Conservation (phyloP, 192 early-diverging fungal genomes). For the Linnemannia schmuckeri region DNA sequence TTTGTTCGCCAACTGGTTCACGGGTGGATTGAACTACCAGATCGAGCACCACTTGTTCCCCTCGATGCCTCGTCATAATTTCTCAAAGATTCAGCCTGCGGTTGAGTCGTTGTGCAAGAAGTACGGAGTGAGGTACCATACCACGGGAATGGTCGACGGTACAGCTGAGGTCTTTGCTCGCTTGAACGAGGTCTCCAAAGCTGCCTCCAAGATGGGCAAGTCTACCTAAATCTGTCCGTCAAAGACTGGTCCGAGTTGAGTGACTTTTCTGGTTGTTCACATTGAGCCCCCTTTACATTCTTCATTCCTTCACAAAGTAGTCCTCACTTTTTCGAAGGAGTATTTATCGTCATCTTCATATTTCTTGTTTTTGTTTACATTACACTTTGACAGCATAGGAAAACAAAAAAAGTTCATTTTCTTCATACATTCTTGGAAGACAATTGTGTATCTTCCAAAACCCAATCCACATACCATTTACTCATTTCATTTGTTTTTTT, state of each 20-base stretch:
- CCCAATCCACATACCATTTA: too few species aligned
- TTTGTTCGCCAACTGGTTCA: slow-evolving; percentile 84
- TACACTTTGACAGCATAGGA: background rate
- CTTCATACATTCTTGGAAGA: too few species aligned
- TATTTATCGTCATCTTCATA: background rate
- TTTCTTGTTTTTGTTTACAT: background rate
- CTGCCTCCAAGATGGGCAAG: slow-evolving; percentile 58
- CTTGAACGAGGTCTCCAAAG: slow-evolving; percentile 60
- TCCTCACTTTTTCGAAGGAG: background rate
- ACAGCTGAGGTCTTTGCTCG: slow-evolving; percentile 72
- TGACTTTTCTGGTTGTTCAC: background rate
- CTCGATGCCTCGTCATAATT: slow-evolving; percentile 80
- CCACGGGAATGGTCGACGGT: slow-evolving; percentile 71
- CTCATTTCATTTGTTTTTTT: background rate
- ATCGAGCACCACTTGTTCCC: slow-evolving; percentile 93
- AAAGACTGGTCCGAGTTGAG: too few species aligned
- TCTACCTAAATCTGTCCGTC: slow-evolving; percentile 19
- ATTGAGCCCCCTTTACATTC: background rate
- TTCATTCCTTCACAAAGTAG: background rate
- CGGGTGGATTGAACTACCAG: slow-evolving; percentile 86
- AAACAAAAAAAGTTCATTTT: too few species aligned
- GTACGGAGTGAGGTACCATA: slow-evolving; percentile 75
- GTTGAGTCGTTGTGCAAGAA: slow-evolving; percentile 77
- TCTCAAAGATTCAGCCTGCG: slow-evolving; percentile 71
- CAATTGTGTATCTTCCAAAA: too few species aligned